Evolutionary conservation across 306 rosid genomes (phyloP).

Genomic region (Cucumis sativus): Cucumber_9930_V3 NC_026661.2:21215501-21216000

Average conservation of each 20-base stretch:
- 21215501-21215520: not conserved
- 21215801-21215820: not conserved
- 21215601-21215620: not conserved
- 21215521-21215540: no score
- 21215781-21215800: not conserved
- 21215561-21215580: not conserved
- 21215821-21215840: not conserved
- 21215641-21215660: not conserved
- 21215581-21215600: not conserved
- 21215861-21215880: constrained; percentile 76
- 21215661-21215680: not conserved
- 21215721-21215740: not conserved
- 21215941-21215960: constrained; percentile 91
- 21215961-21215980: constrained; percentile 41
- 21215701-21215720: not conserved
- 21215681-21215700: not conserved
- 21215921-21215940: constrained; percentile 69
- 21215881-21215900: constrained; percentile 78
- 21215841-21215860: constrained; percentile 25
- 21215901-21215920: constrained; percentile 83
- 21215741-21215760: not conserved
- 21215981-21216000: constrained; percentile 16
- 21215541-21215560: no score
- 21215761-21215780: not conserved
- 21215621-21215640: not conserved